Percentiles rank a stretch among this genome's conserved stretches.
phyloP scores from a whole-genome alignment of 345 rosid genomes.

The Citrus mangshanensis region DNA sequence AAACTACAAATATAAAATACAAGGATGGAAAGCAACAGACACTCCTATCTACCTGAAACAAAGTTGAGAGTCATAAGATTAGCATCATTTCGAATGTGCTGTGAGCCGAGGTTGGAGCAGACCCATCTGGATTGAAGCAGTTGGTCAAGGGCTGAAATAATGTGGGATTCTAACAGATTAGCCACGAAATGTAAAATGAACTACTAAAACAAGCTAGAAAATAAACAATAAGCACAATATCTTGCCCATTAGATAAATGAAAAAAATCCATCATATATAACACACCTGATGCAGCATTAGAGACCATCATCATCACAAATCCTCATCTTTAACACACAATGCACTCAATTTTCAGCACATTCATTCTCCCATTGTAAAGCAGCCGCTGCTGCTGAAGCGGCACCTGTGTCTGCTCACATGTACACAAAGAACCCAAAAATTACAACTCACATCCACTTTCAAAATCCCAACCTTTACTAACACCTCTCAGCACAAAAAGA shows the following conservation, averaged over 20 bases:
- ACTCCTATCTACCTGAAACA: conserved; percentile 61
- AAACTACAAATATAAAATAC: background rate
- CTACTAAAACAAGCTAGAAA: background rate
- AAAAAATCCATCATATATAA: background rate
- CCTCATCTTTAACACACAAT: conserved; percentile 85
- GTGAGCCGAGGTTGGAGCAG: conserved; percentile 95
- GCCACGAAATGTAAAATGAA: background rate
- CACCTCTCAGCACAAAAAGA: too few relatives aligned
- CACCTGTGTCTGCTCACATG: conserved; percentile 67
- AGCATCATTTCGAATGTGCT: conserved; percentile 65
- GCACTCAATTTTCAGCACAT: conserved; percentile 73
- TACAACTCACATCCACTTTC: background rate
- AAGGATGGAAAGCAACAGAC: background rate
- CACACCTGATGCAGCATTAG: conserved; percentile 53
- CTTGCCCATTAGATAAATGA: background rate
- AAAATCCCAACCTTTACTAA: background rate
- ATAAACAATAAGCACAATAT: background rate
- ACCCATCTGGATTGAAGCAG: conserved; percentile 82
- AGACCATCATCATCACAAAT: conserved; percentile 92
- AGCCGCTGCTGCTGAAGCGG: conserved; percentile 88
- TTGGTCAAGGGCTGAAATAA: conserved; percentile 54
- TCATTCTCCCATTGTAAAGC: conserved; percentile 72
- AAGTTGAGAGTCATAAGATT: conserved; percentile 77
- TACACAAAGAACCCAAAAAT: conserved; percentile 5
- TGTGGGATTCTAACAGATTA: conserved; percentile 7